Evolutionary conservation across 306 rosid species (phyloP), one percentile per base, ranked within the genome.

Genomic region (Pueraria montana): DNA sequence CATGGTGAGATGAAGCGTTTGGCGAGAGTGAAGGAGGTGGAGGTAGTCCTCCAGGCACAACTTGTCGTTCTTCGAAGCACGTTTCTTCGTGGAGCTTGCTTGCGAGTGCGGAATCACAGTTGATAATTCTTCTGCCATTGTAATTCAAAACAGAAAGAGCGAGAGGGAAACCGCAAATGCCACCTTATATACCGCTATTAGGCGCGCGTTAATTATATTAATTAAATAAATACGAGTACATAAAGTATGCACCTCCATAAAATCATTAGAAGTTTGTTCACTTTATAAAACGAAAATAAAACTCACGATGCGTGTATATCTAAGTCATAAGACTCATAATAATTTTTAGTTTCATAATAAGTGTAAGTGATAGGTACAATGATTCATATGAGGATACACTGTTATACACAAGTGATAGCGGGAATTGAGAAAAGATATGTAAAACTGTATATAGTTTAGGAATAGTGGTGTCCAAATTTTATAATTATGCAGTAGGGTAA

Each of bases 1-100:
- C 68, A 76, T 72, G 24, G 83, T 85, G 87, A 90, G 90, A 59
- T 71, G 21, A 76, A 80, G 40, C 10, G 82, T 64, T 64, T 81
- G 83, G 80, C 79, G 80, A 62, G 91, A 87, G 23, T 83, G 89
- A 72, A 89, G 74, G 48, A 89, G 77, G 71, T 82, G 70, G 50
- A 89, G 77, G 80, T 91, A 94, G 17, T 88, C 86, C 8, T 91
- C 93, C 43, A 94, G 85, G 58, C 74, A 59, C 20, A 90, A 38
- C 77, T 82, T 86, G 2, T 59, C 77, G 27, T 65, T 84, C 82
- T 75, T 87, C 42, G 4, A 3, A 2, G 49, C 0, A 45, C 82
- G 88, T 74, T 26, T 85, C 78, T 23, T 80, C 53, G 74, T 24
- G 62, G 80, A 77, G 80, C 34, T 61, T 42, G 83, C 24, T 13